Conservation (phyloP, 148 eudicot species). For the Arctostaphylos glauca region DNA sequence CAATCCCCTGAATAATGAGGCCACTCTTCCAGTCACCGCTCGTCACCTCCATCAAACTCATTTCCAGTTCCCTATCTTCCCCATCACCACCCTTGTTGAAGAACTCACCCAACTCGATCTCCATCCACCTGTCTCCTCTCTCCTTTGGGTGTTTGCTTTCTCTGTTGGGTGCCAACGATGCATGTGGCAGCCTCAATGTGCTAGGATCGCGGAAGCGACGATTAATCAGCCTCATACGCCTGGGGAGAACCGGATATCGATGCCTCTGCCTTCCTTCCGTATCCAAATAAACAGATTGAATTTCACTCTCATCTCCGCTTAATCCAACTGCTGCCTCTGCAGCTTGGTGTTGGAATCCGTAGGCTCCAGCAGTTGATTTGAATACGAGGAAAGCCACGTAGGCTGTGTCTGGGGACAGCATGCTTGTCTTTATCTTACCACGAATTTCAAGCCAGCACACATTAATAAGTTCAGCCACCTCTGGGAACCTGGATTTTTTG, state of each 20-base stretch:
- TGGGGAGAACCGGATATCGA: constrained; percentile 24
- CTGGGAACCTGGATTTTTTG: constrained; percentile 37
- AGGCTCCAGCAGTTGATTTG: constrained; percentile 27
- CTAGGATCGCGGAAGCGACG: constrained; percentile 1
- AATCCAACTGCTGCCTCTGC: constrained; percentile 30
- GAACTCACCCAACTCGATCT: constrained; percentile 53
- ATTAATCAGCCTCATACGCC: constrained; percentile 26
- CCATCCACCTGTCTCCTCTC: constrained; percentile 70
- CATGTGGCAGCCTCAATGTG: not conserved
- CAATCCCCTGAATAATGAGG: constrained; percentile 61
- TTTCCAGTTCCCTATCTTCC: constrained; percentile 37
- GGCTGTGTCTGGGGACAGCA: constrained; percentile 40
- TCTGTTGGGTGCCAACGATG: not conserved
- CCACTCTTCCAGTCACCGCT: constrained; percentile 56
- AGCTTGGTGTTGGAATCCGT: constrained; percentile 37
- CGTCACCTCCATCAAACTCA: constrained; percentile 40
- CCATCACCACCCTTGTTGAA: constrained; percentile 16
- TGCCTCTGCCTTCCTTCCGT: constrained; percentile 23
- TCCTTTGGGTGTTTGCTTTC: constrained; percentile 24
- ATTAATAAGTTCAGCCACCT: constrained; percentile 47
- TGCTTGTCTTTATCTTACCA: constrained; percentile 33
- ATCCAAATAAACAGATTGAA: constrained; percentile 27
- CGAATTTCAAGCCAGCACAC: constrained; percentile 56
- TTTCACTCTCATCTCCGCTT: constrained; percentile 23
- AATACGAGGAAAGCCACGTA: constrained; percentile 56